Base-by-base conservation (phyloP, 805 yeast genomes). In the Saccharomycopsis olivae region DNA sequence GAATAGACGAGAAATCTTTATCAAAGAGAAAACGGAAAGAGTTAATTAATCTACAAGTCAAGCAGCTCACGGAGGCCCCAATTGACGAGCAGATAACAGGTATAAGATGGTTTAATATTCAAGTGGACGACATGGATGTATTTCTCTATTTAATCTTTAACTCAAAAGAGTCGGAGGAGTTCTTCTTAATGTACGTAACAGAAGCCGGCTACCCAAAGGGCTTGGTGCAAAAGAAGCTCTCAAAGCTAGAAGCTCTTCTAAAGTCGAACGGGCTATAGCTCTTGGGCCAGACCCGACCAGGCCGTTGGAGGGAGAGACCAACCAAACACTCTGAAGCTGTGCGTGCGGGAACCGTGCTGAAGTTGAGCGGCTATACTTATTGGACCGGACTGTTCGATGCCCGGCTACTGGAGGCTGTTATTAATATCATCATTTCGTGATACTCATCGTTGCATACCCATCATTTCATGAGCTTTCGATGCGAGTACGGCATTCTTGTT, bases 41-140 rank as follows among this genome's bases (percentile, higher is more conserved):
- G 10, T 6, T 8, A 8, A 10, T 10, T 10, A 10, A 23, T 8
- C 10, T 23, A 23, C 6, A 23, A 23, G 10, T 23, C 25, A 23
- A 23, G 10, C 6, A 23, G 10, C 10, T 6, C 10, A 23, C 25
- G 21, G 11, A 32, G 11, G 21, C n/a, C 9, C n/a, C 35, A 9
- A 9, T 10, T 21, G 10, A n/a, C 13, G 23, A 32, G 20, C 19
- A 32, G 35, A 13, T 17, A 15, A 32, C n/a, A 13, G 39, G 33
- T 3, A 29, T 39, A 15, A 38, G 35, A n/a, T 45, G 48, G 48
- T 45, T 45, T 21, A 30, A 21, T 24, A 28, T 45, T 14, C 14
- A 34, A 20, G 23, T 45, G 9, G 44, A 39, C 17, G 33, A 31
- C 6, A 45, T 42, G n/a, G 24, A 30, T 28, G 24, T 45, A 6